Base-by-base conservation (phyloP, 1,284 basidiomycete species). In the Mycosarcoma maydis region DNA sequence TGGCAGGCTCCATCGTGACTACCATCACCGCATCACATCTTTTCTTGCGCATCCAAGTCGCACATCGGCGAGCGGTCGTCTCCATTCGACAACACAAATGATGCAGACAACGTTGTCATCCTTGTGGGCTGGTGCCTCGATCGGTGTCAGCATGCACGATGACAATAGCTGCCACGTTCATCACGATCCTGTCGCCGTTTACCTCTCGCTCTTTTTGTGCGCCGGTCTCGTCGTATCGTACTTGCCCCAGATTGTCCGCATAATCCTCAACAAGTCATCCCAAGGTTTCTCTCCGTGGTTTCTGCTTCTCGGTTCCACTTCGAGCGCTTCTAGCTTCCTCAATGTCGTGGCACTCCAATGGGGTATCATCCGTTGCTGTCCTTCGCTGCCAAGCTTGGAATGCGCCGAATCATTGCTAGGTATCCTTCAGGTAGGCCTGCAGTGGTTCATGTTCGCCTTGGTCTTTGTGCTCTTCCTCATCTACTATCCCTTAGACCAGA, bases 271-370 rank as follows among this genome's bases (percentile, higher is more conserved):
- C 39, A 86, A 87, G 36, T 90, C 92, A 0, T 94, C 92, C 0
- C 88, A 94, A 72, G 94, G 94, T 0, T 88, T 96, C 65, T 93
- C 91, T 60, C 92, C 93, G 48, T 91, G 91, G 88, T 98, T 92
- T 81, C 84, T 98, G n/a, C 85, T 98, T 3, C 86, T 98, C 0
- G 96, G 96, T 10, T 90, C 91, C 55, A 95, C 92, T 17, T 81
- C 79, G 45, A 78, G 75, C 52, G 80, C 83, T 8, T 77, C 78
- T 34, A 79, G 78, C 44, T 75, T 84, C 37, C 76, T 82, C 59
- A 84, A 84, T 50, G 81, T 84, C 19, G 83, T 96, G 26, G 89
- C 92, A 4, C 87, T 97, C 65, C 93, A 97, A 80, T 97, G 92
- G 88, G 87, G 89, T 0, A 85, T 92, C 42, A 86, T 98, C 47